A percentile compares a stretch with the other conserved stretches of the same genome.
Conservation (phyloP, 164 flowering plant genomes). For the Saururus chinensis region DNA sequence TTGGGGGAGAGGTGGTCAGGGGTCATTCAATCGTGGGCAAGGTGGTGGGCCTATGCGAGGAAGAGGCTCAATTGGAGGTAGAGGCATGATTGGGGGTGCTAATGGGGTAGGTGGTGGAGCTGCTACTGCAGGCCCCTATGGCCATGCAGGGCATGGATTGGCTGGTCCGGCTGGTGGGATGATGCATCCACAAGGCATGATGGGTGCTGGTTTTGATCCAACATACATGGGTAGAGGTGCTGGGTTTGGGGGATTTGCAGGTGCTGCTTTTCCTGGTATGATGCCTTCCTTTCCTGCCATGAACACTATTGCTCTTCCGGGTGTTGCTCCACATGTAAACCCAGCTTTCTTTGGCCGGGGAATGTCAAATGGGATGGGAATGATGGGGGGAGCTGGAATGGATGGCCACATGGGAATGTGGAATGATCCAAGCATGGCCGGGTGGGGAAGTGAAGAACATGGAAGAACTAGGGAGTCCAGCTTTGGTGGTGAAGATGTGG, state of each 20-base stretch:
- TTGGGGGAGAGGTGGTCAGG: conserved; percentile 58
- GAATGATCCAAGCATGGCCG: conserved; percentile 55
- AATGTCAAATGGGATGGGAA: conserved; percentile 57
- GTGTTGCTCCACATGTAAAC: conserved; percentile 74
- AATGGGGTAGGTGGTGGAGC: conserved; percentile 32
- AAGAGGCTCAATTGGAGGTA: conserved; percentile 45
- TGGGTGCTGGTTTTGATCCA: conserved; percentile 66
- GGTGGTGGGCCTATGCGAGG: conserved; percentile 43
- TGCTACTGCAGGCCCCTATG: conserved; percentile 32
- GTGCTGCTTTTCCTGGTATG: conserved; percentile 61
- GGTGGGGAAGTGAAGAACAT: conserved; percentile 52
- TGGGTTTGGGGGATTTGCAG: conserved; percentile 59
- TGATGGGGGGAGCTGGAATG: conserved; percentile 57
- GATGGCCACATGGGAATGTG: conserved; percentile 63
- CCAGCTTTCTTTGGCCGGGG: conserved; percentile 75
- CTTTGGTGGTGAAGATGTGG: conserved; percentile 63
- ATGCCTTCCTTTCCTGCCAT: conserved; percentile 54
- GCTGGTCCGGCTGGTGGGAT: conserved; percentile 55
- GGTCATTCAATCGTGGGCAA: conserved; percentile 34
- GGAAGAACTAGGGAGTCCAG: conserved; percentile 56
- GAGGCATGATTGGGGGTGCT: conserved; percentile 27
- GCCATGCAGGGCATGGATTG: conserved; percentile 50
- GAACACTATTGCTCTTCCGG: conserved; percentile 48
- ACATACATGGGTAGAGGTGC: conserved; percentile 63
- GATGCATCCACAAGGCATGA: conserved; percentile 69